Evolutionary conservation across 495 filamentous ascomycete species (phyloP).

Genomic region (Evansstolkia leycettana): DNA sequence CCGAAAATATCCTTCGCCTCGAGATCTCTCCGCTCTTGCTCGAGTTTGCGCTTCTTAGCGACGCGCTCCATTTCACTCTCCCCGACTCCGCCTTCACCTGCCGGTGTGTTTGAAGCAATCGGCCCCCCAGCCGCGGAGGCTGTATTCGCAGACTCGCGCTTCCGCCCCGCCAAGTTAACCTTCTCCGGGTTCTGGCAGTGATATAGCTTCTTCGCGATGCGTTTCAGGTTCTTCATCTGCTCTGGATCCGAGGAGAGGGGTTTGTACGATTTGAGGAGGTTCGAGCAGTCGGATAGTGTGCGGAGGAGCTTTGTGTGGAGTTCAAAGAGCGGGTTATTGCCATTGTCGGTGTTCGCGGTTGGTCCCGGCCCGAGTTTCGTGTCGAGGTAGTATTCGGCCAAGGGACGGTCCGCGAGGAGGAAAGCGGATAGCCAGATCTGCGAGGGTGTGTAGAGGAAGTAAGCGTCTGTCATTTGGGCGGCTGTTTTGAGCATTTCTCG

Average conservation of each 20-base stretch:
- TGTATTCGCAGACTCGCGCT: conserved; percentile 18
- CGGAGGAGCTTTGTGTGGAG: conserved; percentile 30
- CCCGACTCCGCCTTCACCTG: background rate
- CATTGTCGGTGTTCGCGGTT: conserved; percentile 4
- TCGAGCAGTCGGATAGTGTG: conserved; percentile 29
- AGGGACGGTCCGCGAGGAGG: conserved; percentile 56
- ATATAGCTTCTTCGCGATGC: conserved; percentile 59
- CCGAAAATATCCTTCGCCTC: conserved; percentile 27
- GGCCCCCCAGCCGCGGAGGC: conserved; percentile 8
- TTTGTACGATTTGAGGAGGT: conserved; percentile 24
- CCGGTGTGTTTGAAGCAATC: conserved; percentile 5
- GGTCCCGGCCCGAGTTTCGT: conserved; percentile 44
- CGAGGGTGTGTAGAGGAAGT: conserved; percentile 90
- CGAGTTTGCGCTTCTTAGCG: conserved; percentile 34
- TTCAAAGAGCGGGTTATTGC: conserved; percentile 16
- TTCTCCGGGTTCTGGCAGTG: conserved; percentile 67
- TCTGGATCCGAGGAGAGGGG: conserved; percentile 30
- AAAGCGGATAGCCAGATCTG: conserved; percentile 85
- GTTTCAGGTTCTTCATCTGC: conserved; percentile 40
- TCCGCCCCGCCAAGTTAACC: conserved; percentile 29
- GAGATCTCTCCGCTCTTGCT: conserved; percentile 12
- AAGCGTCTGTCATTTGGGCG: conserved; percentile 78
- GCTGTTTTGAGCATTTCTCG: conserved; percentile 63
- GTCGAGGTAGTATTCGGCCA: conserved; percentile 60
- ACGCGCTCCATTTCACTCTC: conserved; percentile 31